Percentiles rank a stretch among this genome's conserved stretches.
phyloP scores from a whole-genome alignment of 2,329 filamentous ascomycete species.

The Clonostachys rosea region DNA sequence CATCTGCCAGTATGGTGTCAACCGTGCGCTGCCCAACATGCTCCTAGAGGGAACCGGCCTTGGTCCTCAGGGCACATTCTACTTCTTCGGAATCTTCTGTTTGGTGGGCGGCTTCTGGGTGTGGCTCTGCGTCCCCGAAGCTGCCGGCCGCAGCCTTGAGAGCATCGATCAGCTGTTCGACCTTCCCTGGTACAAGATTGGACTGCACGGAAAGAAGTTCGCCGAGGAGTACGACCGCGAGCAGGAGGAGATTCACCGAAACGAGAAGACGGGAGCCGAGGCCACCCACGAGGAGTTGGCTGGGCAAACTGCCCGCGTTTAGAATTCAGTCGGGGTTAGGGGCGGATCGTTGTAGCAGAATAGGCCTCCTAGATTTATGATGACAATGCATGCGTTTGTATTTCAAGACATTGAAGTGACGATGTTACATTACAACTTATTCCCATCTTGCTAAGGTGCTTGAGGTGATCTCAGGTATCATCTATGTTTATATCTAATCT shows the following conservation, averaged over 20 bases:
- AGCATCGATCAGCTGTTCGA: constrained; percentile 61
- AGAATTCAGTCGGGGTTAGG: no score
- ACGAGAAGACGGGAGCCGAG: constrained; percentile 4
- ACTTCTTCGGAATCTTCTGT: constrained; percentile 9
- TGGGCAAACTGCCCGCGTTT: no score
- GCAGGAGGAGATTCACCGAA: constrained; percentile 2
- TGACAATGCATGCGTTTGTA: no score
- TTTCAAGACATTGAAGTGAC: no score
- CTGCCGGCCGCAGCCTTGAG: constrained; percentile 50
- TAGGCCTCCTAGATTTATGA: no score
- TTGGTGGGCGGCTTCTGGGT: constrained; percentile 53
- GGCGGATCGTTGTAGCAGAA: no score
- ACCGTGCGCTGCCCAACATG: constrained; percentile 10
- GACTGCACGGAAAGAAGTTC: constrained; percentile 33
- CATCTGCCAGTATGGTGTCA: constrained; percentile 10
- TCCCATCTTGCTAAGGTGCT: no score
- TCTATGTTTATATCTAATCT: no score
- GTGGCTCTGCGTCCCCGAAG: constrained; percentile 63
- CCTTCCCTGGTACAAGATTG: constrained; percentile 65
- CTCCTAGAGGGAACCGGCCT: constrained; percentile 6
- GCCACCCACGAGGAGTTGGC: not conserved
- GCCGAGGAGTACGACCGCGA: constrained; percentile 4
- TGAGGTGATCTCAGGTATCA: no score
- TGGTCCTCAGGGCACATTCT: constrained; percentile 9
- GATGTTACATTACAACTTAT: no score